Conservation (phyloP, 768 basidiomycete species). For the Termitomyces sp. region DNA sequence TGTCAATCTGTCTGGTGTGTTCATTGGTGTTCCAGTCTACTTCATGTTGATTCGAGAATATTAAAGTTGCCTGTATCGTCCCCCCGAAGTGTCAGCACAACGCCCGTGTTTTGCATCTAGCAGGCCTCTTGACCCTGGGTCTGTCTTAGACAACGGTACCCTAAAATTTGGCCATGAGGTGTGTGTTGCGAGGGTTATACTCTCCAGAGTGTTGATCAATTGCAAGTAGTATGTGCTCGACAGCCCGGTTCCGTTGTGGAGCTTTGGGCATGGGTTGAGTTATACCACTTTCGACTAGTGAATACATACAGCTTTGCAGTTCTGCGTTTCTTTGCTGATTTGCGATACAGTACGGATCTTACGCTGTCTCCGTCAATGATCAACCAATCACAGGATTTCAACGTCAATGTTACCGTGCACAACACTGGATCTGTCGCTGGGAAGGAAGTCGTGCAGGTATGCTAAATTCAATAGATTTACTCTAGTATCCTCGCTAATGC, state of each 20-base stretch:
- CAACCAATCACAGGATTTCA: slow-evolving; percentile 41
- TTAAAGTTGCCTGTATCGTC: slow-evolving; percentile 64
- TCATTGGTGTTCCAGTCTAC: neutral
- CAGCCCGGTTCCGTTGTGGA: slow-evolving; percentile 55
- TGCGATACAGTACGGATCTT: slow-evolving; percentile 37
- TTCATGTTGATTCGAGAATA: slow-evolving; percentile 13
- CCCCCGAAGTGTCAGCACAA: slow-evolving; percentile 55
- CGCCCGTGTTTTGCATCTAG: slow-evolving; percentile 67
- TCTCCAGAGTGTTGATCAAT: neutral
- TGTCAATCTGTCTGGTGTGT: slow-evolving; percentile 60
- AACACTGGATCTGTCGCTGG: slow-evolving; percentile 54
- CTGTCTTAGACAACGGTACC: slow-evolving; percentile 41
- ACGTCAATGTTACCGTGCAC: slow-evolving; percentile 53
- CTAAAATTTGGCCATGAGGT: slow-evolving; percentile 56
- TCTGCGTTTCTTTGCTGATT: slow-evolving; percentile 2
- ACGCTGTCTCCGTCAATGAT: slow-evolving; percentile 41
- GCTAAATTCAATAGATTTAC: neutral
- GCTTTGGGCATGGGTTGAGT: slow-evolving; percentile 60
- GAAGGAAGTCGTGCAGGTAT: slow-evolving; percentile 63
- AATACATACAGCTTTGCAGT: neutral
- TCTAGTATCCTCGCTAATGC: neutral
- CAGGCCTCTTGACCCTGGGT: slow-evolving; percentile 50
- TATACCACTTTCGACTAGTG: slow-evolving; percentile 64
- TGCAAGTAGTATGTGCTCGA: slow-evolving; percentile 54
- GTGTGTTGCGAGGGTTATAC: neutral